Conservation (phyloP, 2,329 filamentous ascomycete species). For the Didymellaceae sp. region DNA sequence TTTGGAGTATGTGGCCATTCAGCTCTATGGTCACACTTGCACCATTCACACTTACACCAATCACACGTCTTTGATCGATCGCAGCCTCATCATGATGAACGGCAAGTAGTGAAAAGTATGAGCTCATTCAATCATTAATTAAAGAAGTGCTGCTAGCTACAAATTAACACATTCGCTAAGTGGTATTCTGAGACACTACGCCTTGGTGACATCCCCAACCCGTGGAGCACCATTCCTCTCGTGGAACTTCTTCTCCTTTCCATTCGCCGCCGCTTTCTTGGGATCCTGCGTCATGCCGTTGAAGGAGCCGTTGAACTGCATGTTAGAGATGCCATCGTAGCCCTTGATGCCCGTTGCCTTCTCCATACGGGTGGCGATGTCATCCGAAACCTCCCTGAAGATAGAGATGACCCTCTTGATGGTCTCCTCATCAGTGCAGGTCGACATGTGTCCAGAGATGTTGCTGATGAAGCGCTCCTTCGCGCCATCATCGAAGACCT, state of each 20-base stretch:
- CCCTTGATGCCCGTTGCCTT: slow-evolving; percentile 69
- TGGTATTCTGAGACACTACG: no score
- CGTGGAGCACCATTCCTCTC: slow-evolving; percentile 58
- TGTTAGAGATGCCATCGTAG: slow-evolving; percentile 61
- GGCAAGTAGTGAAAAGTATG: not conserved
- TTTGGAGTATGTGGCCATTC: no score
- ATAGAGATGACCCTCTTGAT: slow-evolving; percentile 70
- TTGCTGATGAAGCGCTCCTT: slow-evolving; percentile 66
- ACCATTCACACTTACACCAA: no score
- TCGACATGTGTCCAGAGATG: slow-evolving; percentile 66
- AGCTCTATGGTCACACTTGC: no score
- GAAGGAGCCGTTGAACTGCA: slow-evolving; percentile 66
- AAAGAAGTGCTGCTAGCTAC: not conserved
- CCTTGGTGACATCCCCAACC: slow-evolving; percentile 50
- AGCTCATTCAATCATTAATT: not conserved
- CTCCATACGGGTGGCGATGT: slow-evolving; percentile 64
- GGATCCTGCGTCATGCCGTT: slow-evolving; percentile 64
- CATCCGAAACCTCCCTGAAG: slow-evolving; percentile 67
- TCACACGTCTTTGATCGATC: not conserved
- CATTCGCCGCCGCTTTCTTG: slow-evolving; percentile 59
- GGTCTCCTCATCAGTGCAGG: slow-evolving; percentile 64
- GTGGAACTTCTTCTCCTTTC: slow-evolving; percentile 46
- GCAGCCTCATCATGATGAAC: not conserved
- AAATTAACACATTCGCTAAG: not conserved
- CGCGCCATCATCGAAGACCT: slow-evolving; percentile 65